These are phyloP conservation scores for Spathaspora hagerdaliae DNA, from an alignment of 805 yeast genomes.

Conservation along the genomic window DNA sequence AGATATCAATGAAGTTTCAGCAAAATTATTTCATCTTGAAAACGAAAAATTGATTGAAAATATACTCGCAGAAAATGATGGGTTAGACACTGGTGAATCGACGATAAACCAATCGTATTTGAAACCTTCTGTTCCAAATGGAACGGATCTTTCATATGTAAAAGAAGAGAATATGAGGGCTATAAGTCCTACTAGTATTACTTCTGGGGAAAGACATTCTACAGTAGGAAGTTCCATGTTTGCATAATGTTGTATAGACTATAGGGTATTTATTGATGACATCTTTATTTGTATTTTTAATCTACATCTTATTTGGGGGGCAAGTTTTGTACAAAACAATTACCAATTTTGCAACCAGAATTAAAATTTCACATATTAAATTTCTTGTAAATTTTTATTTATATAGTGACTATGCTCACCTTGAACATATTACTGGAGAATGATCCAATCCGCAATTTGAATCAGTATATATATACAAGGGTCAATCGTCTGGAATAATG, in stretches of 20 bases:
- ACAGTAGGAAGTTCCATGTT: not conserved
- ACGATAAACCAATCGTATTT: conserved; percentile 6
- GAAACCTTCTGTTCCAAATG: not conserved
- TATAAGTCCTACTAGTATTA: not conserved
- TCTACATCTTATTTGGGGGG: too few species aligned
- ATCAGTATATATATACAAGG: too few species aligned
- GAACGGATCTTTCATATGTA: not conserved
- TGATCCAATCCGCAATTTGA: too few species aligned
- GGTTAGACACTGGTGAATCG: conserved; percentile 3
- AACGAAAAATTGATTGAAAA: conserved; percentile 8
- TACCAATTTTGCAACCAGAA: not conserved
- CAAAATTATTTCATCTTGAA: not conserved
- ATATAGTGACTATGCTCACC: too few species aligned
- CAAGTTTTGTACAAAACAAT: too few species aligned
- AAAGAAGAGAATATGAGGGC: not conserved
- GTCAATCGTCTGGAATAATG: too few species aligned
- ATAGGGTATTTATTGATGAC: too few species aligned
- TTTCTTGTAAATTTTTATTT: too few species aligned
- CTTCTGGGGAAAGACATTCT: not conserved
- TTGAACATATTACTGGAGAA: too few species aligned
- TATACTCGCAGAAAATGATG: conserved; percentile 4
- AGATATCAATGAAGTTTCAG: conserved; percentile 5
- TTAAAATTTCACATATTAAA: too few species aligned
- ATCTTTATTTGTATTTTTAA: too few species aligned
- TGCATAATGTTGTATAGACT: not conserved